Percentiles rank a stretch among this genome's conserved stretches.
phyloP scores from a whole-genome alignment of 208 protist species.

The Leishmania guyanensis region DNA sequence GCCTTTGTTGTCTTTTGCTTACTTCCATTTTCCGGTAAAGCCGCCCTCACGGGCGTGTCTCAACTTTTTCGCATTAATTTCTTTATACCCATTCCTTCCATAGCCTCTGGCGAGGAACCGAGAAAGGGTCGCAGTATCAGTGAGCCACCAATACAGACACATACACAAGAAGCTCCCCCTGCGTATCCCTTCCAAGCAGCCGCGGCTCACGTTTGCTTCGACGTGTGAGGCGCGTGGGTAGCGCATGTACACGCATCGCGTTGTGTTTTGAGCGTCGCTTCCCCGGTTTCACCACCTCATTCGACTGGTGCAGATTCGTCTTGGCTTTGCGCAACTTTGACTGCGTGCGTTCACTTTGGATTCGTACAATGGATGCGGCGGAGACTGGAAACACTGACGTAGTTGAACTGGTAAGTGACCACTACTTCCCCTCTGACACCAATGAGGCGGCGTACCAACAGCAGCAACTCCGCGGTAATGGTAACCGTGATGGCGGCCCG shows the following conservation, averaged over 20 bases:
- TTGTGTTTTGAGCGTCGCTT: not conserved
- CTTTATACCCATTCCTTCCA: not conserved
- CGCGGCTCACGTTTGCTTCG: not conserved
- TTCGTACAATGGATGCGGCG: not conserved
- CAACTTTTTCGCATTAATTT: not conserved
- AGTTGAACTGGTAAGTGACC: not conserved
- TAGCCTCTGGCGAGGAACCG: too few species aligned
- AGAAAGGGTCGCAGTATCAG: not conserved
- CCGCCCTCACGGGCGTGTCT: not conserved
- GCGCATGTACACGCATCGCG: not conserved
- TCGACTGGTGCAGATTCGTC: not conserved
- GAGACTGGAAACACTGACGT: not conserved
- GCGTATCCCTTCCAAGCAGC: not conserved
- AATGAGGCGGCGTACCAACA: not conserved
- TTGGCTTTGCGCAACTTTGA: too few species aligned
- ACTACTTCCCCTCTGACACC: conserved; percentile 14
- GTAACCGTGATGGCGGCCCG: not conserved
- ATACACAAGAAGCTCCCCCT: not conserved
- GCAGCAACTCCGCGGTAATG: not conserved
- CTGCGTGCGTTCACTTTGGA: not conserved
- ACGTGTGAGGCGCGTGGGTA: not conserved
- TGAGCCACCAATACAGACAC: not conserved
- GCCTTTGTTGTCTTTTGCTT: not conserved
- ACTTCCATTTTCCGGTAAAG: not conserved
- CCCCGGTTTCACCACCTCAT: not conserved